A percentile compares a stretch with the other conserved stretches of the same genome.
phyloP scores from a whole-genome alignment of 2,329 filamentous ascomycete genomes.

The Microdochium paspali region DNA sequence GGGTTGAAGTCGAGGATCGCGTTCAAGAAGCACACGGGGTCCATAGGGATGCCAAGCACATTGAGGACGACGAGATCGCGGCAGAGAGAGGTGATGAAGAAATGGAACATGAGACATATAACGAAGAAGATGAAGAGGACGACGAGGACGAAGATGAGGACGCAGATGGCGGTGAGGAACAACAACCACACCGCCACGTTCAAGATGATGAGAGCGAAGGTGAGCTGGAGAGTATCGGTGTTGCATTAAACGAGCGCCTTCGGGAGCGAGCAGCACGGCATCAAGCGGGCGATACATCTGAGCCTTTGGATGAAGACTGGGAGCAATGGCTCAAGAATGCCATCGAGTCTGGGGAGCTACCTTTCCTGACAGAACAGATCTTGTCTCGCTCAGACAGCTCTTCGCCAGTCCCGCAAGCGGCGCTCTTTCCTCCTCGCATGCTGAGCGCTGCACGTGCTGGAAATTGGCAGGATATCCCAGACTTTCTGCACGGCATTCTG shows the following conservation, averaged over 20 bases:
- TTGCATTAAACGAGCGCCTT: conserved; percentile 55
- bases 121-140: conserved; percentile 22
- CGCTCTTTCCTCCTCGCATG: conserved; percentile 40
- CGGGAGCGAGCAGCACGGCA: conserved; percentile 53
- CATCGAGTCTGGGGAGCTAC: conserved; percentile 51
- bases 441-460: conserved; percentile 45
- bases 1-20: conserved; percentile 38
- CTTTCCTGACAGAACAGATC: conserved; percentile 34
- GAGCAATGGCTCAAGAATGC: conserved; percentile 67
- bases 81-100: neutral
- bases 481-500: conserved; percentile 43
- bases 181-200: too few species aligned
- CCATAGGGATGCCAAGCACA: neutral
- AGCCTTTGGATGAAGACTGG: conserved; percentile 61
- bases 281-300: conserved; percentile 47
- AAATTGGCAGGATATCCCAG: conserved; percentile 49
- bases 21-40: conserved; percentile 2
- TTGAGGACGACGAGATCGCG: conserved; percentile 2
- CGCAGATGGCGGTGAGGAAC: conserved; percentile 35
- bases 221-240: conserved; percentile 48
- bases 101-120: conserved; percentile 16
- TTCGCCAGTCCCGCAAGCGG: conserved; percentile 20
- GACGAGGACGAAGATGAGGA: conserved; percentile 37
- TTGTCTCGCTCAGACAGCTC: conserved; percentile 22
- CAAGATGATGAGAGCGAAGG: conserved; percentile 44